Percentiles rank a stretch among this genome's conserved stretches.
These are phyloP conservation scores for Isabelozyma gotoi DNA, from an alignment of 805 yeast genomes.

Conservation along the genomic window DNA sequence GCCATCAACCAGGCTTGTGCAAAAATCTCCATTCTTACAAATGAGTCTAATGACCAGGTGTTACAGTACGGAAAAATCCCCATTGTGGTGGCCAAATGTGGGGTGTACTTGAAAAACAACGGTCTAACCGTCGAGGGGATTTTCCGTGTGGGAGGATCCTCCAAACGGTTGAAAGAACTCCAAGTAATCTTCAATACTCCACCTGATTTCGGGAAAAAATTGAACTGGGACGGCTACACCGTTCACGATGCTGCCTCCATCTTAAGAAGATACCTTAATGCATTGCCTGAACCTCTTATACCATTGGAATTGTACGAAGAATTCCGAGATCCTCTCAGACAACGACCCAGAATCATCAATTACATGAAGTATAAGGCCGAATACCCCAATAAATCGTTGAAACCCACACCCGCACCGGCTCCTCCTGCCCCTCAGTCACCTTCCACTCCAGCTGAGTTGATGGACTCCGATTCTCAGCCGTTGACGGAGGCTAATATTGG, in stretches of 20 bases:
- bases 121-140: slow-evolving; percentile 86
- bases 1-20: slow-evolving; percentile 79
- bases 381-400: slow-evolving; percentile 23
- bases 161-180: slow-evolving; percentile 80
- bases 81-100: slow-evolving; percentile 93
- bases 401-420: slow-evolving; percentile 6
- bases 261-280: slow-evolving; percentile 79
- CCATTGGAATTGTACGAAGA: slow-evolving; percentile 74
- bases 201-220: slow-evolving; percentile 84
- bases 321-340: slow-evolving; percentile 73
- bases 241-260: slow-evolving; percentile 97
- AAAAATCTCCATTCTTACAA: slow-evolving; percentile 62
- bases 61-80: slow-evolving; percentile 88
- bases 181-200: slow-evolving; percentile 83
- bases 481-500: slow-evolving; percentile 33
- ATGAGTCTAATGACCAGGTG: slow-evolving; percentile 53
- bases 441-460: slow-evolving; percentile 9
- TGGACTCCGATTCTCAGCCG: slow-evolving; percentile 18
- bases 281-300: slow-evolving; percentile 88
- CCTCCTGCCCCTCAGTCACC: slow-evolving; percentile 4
- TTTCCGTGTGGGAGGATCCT: slow-evolving; percentile 89
- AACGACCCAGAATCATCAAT: slow-evolving; percentile 61
- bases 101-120: slow-evolving; percentile 75
- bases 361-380: slow-evolving; percentile 63
- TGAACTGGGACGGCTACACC: slow-evolving; percentile 89